Conservation (phyloP, 202 grass and related monocot species). For the Brachypodium distachyon region DNA sequence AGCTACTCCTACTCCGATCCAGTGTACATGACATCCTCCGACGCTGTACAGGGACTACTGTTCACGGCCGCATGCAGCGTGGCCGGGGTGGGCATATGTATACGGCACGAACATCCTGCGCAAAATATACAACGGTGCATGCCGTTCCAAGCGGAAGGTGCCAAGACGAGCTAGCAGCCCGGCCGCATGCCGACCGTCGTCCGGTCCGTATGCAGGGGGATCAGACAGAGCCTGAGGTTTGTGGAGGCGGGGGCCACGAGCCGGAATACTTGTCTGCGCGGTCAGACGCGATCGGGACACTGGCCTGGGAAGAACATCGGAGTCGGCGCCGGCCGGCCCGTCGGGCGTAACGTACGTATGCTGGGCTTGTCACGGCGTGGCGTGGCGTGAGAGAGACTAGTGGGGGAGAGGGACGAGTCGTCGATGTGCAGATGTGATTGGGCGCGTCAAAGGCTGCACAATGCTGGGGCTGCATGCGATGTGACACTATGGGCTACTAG, state of each 20-base stretch:
- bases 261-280: conserved; percentile 21
- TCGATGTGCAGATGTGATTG: conserved; percentile 15
- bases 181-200: conserved; percentile 1
- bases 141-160: conserved; percentile 17
- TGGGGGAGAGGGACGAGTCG: neutral
- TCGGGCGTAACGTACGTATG: neutral
- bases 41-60: neutral
- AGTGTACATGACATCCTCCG: neutral
- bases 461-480: neutral
- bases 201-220: neutral
- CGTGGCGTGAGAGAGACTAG: conserved; percentile 1
- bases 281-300: conserved; percentile 2
- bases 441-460: conserved; percentile 36
- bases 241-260: neutral
- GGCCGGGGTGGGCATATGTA: neutral
- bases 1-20: no score
- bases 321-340: neutral
- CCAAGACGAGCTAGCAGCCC: neutral
- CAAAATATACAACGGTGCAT: neutral
- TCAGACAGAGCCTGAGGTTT: no score
- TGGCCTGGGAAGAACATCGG: conserved; percentile 27
- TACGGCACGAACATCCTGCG: neutral
- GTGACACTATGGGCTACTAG: neutral
- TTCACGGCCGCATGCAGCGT: neutral
- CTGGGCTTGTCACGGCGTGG: conserved; percentile 22